Evolutionary conservation across 192 early-diverging fungal genomes (phyloP), one percentile per base, ranked within the genome.

Genomic region (Coemansia sp.): DNA sequence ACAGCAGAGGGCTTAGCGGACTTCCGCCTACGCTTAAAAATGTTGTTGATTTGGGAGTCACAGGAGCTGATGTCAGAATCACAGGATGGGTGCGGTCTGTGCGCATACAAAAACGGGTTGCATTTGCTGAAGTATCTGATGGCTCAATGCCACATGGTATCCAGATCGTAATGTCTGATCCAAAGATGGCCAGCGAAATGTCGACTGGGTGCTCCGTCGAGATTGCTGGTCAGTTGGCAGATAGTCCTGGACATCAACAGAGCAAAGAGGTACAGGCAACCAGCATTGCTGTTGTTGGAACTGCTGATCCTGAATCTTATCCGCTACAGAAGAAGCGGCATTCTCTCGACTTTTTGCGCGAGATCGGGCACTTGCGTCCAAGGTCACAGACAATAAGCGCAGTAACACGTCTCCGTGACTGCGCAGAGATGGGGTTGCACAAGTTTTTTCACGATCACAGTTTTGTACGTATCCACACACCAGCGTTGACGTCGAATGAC

Each of bases 321-420:
- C 94, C 94, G 3, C 73, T 96, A 53, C 91, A 94, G 75, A 96
- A 96, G 79, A 91, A 92, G 59, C 80, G 84, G 39, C 89, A 94
- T 54, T 75, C 88, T 0, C 68, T 90, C 21, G 91, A 93, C 59
- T 91, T 92, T 73, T 63, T 96, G 64, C 87, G 94, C 61, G 87
- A 90, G 21, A 89, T 89, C 46, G 78, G 84, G 1, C 88, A 96
- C 61, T 68, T 96, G 39, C 86, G 94, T 3, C 84, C 91, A 17
- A 79, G 93, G 42, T 87, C 88, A 31, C 88, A 88, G 68, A 91
- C 88, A 25, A 91, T 91, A 33, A 82, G 85, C 20, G 88, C 91
- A 2, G 84, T 91, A 6, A 80, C 89, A 29, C 86, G 92, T n/a
- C 59, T 94, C 20, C 76, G 94, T 53, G 88, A 86, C 63, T 75